A percentile compares a stretch with the other conserved stretches of the same genome.
Conservation (phyloP, 1,139 yeast species). For the Suhomyces panamericanus region DNA sequence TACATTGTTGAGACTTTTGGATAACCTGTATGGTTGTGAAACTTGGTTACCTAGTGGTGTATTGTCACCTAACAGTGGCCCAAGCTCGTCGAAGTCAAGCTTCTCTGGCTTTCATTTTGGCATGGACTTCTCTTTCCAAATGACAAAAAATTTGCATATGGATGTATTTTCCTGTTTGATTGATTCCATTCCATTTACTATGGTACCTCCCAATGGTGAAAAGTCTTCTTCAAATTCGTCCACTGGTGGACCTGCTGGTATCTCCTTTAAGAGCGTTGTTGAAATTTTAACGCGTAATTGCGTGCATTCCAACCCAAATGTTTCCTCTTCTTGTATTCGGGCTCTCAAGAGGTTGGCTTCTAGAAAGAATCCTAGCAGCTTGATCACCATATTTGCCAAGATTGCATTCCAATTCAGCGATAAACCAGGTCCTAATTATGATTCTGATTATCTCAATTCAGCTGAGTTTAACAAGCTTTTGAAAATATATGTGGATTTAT, state of each 20-base stretch:
- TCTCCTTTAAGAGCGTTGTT: constrained; percentile 60
- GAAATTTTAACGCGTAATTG: constrained; percentile 78
- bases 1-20: constrained; percentile 57
- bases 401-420: constrained; percentile 81
- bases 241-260: constrained; percentile 34
- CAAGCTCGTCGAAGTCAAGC: constrained; percentile 24
- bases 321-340: constrained; percentile 61
- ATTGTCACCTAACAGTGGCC: constrained; percentile 5
- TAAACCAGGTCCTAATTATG: constrained; percentile 49
- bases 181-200: constrained; percentile 70
- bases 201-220: constrained; percentile 40
- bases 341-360: constrained; percentile 68
- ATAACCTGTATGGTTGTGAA: constrained; percentile 57
- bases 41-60: constrained; percentile 25
- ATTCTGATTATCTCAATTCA: constrained; percentile 56
- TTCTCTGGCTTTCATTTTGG: constrained; percentile 56
- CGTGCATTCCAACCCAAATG: constrained; percentile 60
- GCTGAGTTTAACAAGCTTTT: constrained; percentile 59
- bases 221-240: constrained; percentile 13
- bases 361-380: constrained; percentile 66
- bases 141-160: constrained; percentile 40
- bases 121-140: constrained; percentile 39
- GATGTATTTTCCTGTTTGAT: constrained; percentile 72
- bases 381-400: constrained; percentile 75
- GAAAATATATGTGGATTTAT: constrained; percentile 71